Evolutionary conservation across 768 basidiomycete species (phyloP), one percentile per base, ranked within the genome.

Genomic region (Brasilioporus rufonigricans): DNA sequence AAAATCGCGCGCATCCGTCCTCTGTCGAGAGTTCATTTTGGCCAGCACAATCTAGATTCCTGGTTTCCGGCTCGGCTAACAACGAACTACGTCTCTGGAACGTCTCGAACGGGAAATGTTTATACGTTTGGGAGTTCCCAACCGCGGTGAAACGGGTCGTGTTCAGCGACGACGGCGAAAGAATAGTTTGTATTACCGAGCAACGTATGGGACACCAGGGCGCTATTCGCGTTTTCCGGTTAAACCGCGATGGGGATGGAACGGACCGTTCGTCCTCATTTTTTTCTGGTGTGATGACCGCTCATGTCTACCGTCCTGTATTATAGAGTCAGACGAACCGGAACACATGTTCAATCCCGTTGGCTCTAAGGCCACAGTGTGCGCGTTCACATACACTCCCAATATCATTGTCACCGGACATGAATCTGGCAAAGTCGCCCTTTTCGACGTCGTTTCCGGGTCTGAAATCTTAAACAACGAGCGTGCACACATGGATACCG

Each of bases 61-160:
- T 98, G 64, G 79, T 98, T 23, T 89, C 95, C 7, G 96, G 96
- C 11, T 84, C 95, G 2, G 96, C 97, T 16, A 96, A 99, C 73
- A 99, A 98, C 72, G 82, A 84, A 39, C 81, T 99, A 72, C 84
- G 87, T 58, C 78, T 99, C 10, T 99, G 96, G 97, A 79, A 81
- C 44, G 91, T 98, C 29, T 75, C 83, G 47, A 89, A 87, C 5
- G 97, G 96, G 55, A 93, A 97, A 74, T 94, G 92, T 67, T 78
- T 99, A 27, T 91, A 86, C 70, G 87, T 83, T 4, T 99, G 97
- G 97, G 96, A 98, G 71, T 98, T 97, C 80, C 91, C 91, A 33
- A 98, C 96, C 0, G 97, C 97, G 5, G 91, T 99, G 62, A 98
- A 98, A 80, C 80, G 96, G 43, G 96, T 98, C 23, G 83, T 86